A percentile compares a stretch with the other conserved stretches of the same genome.
phyloP scores from a whole-genome alignment of 2,329 filamentous ascomycete genomes.

The Colletotrichum somersetense region DNA sequence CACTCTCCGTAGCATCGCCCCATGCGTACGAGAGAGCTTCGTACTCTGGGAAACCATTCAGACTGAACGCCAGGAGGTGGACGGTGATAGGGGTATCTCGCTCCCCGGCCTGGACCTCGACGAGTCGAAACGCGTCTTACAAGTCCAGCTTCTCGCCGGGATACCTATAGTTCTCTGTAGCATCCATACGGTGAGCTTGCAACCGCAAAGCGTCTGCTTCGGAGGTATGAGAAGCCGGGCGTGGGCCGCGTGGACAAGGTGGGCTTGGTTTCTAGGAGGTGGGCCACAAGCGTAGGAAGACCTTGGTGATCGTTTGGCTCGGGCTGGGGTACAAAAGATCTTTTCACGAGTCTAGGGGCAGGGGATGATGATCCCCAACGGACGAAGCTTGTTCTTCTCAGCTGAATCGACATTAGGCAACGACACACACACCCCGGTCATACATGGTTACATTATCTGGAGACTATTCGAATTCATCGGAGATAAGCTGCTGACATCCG shows the following conservation, averaged over 20 bases:
- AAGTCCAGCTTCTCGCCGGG: background rate
- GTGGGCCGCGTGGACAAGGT: accelerated
- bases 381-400: background rate
- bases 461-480: background rate
- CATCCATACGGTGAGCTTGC: background rate
- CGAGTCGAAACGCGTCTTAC: too few relatives aligned
- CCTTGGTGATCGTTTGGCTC: background rate
- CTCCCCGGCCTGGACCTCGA: too few relatives aligned
- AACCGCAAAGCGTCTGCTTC: background rate
- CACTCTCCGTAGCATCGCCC: background rate
- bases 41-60: background rate
- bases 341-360: background rate
- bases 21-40: background rate
- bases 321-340: background rate
- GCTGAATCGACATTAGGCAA: background rate
- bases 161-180: background rate
- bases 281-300: background rate
- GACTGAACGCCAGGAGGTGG: background rate
- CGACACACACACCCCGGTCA: background rate
- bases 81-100: too few relatives aligned
- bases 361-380: background rate
- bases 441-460: background rate
- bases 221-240: background rate
- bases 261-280: background rate
- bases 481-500: background rate